A percentile compares a stretch with the other conserved stretches of the same genome.
Evolutionary conservation across 2,329 filamentous ascomycete genomes (phyloP).

Genomic region (Tolypocladium guangdongense): DNA sequence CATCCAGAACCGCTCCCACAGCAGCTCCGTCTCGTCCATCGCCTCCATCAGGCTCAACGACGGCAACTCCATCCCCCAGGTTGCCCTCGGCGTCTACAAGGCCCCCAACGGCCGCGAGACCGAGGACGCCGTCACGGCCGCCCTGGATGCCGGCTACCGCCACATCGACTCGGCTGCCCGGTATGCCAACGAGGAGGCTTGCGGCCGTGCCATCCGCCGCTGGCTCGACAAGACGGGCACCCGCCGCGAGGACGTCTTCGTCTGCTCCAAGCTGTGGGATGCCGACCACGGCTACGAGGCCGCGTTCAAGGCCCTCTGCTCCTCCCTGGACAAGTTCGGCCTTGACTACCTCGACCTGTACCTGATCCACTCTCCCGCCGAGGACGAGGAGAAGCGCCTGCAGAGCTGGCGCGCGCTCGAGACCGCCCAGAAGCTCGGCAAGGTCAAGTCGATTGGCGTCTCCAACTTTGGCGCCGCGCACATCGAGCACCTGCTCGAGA

Average conservation of each 20-base stretch:
- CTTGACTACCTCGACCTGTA: slow-evolving; percentile 67
- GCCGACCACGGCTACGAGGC: slow-evolving; percentile 30
- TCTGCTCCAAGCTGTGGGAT: slow-evolving; percentile 59
- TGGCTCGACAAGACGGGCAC: slow-evolving; percentile 51
- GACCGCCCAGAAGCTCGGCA: slow-evolving; percentile 53
- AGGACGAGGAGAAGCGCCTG: slow-evolving; percentile 54
- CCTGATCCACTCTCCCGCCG: slow-evolving; percentile 53
- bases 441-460: slow-evolving; percentile 60
- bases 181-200: slow-evolving; percentile 56
- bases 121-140: slow-evolving; percentile 46
- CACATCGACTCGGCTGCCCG: slow-evolving; percentile 45
- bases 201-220: slow-evolving; percentile 62
- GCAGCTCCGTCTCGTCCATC: slow-evolving; percentile 13
- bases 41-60: slow-evolving; percentile 55
- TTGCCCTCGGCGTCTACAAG: slow-evolving; percentile 38
- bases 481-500: slow-evolving; percentile 39
- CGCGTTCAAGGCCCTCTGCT: slow-evolving; percentile 49
- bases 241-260: slow-evolving; percentile 55
- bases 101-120: slow-evolving; percentile 43
- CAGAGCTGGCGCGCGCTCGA: slow-evolving; percentile 66
- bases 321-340: slow-evolving; percentile 53
- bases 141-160: slow-evolving; percentile 44
- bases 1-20: slow-evolving; percentile 11
- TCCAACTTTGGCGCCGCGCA: slow-evolving; percentile 70
- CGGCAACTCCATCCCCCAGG: slow-evolving; percentile 53